Evolutionary conservation across 1,284 basidiomycete genomes (phyloP), one percentile per base, ranked within the genome.

Genomic region (Austroboletus niveus): DNA sequence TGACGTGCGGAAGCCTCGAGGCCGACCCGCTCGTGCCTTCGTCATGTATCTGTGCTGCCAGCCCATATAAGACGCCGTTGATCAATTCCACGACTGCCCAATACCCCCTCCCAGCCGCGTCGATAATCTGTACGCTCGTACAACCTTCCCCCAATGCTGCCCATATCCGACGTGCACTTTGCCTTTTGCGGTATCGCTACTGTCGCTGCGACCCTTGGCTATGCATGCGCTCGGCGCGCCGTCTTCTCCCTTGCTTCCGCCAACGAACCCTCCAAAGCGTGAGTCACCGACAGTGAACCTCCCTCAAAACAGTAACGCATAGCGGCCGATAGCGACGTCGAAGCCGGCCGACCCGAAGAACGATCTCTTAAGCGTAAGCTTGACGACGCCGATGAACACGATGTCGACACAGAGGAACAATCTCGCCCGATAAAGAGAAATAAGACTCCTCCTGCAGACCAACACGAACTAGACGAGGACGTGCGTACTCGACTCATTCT

Each of bases 171-270:
- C 30, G 52, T 79, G 56, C 80, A 76, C 60, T 71, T 80, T 52
- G 74, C 80, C 24, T 74, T 78, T 49, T 78, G 74, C 48, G 76
- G 80, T 54, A 71, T 82, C 53, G 80, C 81, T 17, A 80, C 79
- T 14, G 73, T 81, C 57, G 80, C 80, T 51, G 81, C 80, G 14
- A 79, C 78, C 15, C 73, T 82, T 20, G 78, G 81, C 47, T 82
- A 81, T 55, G 76, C 78, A 3, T 80, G 71, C 55, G 68, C 75
- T 24, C 74, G 78, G 45, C 75, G 71, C 48, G 63, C 70, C 30
- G 65, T 61, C 45, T 52, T 61, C 11, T 52, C 61, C 36, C 42
- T 66, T 17, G 43, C 54, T 40, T 38, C 62, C 36, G 22, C 55
- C 30, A 55, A 49, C 54, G 53, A 57, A 22, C 8, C 45, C 48